phyloP scores from a whole-genome alignment of 768 basidiomycete genomes.

The Rhodotorula paludigena region DNA sequence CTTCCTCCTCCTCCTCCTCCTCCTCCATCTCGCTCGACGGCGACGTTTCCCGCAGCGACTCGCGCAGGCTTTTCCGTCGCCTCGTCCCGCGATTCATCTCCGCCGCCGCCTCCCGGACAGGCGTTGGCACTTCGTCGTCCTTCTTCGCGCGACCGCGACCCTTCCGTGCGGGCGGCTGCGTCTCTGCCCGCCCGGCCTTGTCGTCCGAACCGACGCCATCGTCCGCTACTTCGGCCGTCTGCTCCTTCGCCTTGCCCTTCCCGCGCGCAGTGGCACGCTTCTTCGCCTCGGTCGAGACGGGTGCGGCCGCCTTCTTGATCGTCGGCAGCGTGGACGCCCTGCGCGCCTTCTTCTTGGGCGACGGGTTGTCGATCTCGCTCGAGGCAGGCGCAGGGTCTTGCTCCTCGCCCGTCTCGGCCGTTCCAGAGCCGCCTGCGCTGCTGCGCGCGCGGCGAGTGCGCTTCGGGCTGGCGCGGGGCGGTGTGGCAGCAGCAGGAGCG shows the following conservation, averaged over 20 bases:
- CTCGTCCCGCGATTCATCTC: neutral
- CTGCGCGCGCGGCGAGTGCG: neutral
- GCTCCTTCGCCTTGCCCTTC: neutral
- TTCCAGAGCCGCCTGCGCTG: neutral
- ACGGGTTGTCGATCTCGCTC: too few species aligned
- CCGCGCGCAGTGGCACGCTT: neutral
- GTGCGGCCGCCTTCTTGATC: neutral
- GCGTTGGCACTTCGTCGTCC: neutral
- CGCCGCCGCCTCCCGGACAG: neutral
- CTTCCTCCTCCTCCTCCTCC: neutral
- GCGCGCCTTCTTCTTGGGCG: neutral
- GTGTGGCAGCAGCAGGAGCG: too few species aligned
- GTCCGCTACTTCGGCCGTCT: too few species aligned
- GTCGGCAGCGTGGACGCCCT: too few species aligned
- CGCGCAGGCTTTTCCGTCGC: neutral
- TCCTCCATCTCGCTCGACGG: neutral
- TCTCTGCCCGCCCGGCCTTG: neutral
- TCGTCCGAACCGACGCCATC: too few species aligned
- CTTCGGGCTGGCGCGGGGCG: neutral
- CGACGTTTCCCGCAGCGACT: neutral
- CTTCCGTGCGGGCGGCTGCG: too few species aligned
- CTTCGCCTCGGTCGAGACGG: neutral
- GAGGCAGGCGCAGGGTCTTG: neutral
- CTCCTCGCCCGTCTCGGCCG: neutral
- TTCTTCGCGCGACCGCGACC: too few species aligned